These are phyloP conservation scores for Trichoderma koningiopsis DNA, from an alignment of 2,329 filamentous ascomycete species.

Conservation along the genomic window DNA sequence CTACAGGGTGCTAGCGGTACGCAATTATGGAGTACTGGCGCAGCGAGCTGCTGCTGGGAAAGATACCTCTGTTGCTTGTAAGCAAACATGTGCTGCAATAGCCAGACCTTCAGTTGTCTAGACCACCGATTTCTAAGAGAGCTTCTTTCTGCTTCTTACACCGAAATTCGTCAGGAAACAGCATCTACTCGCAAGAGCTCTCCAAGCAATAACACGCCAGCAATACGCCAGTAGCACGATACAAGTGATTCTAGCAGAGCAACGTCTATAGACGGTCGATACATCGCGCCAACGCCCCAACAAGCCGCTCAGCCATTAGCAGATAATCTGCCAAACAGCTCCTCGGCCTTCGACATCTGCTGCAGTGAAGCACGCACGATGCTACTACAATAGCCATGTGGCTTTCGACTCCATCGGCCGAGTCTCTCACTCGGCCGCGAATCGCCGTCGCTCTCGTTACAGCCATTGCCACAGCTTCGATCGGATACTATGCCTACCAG, in stretches of 20 bases:
- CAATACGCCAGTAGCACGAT: background rate
- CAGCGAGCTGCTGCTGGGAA: background rate
- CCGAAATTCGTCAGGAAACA: background rate
- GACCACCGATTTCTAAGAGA: constrained; percentile 13
- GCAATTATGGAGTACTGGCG: background rate
- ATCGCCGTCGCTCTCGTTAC: constrained; percentile 59
- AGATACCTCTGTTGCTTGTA: background rate
- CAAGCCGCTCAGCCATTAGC: background rate
- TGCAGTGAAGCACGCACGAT: constrained; percentile 34
- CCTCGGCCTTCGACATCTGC: background rate
- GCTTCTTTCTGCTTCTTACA: background rate
- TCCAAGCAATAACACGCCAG: background rate
- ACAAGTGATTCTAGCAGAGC: background rate
- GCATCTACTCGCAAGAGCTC: background rate
- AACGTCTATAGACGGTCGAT: background rate
- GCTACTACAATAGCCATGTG: constrained; percentile 47
- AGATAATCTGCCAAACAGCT: background rate
- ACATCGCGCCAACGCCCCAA: background rate
- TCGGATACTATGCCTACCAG: constrained; percentile 61
- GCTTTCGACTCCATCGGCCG: constrained; percentile 52
- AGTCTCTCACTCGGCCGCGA: constrained; percentile 57
- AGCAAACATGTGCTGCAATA: background rate
- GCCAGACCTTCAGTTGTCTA: background rate
- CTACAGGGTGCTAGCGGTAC: background rate
- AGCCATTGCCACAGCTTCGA: constrained; percentile 57